phyloP scores from a whole-genome alignment of 768 basidiomycete species.

The Auricularia sp. region DNA sequence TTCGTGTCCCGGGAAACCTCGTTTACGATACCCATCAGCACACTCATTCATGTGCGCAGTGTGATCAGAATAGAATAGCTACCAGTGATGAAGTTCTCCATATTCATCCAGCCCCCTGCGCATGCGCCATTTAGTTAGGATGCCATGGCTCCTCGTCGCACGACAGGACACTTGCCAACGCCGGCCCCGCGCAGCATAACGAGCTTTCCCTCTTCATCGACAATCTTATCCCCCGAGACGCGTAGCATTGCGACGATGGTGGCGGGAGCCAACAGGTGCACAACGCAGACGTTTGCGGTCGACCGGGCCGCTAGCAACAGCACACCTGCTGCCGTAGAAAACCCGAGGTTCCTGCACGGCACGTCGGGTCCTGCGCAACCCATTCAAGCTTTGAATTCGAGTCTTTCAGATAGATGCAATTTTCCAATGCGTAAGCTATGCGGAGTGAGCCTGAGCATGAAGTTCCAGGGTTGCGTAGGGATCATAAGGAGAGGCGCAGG shows the following conservation, averaged over 20 bases:
- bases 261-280: too few relatives aligned
- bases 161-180: constrained; percentile 9
- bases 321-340: too few relatives aligned
- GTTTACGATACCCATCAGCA: background rate
- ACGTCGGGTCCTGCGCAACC: too few relatives aligned
- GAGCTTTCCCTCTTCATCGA: constrained; percentile 9
- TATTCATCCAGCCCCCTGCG: constrained; percentile 20
- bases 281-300: too few relatives aligned
- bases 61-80: background rate
- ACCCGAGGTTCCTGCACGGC: too few relatives aligned
- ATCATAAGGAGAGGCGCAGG: too few relatives aligned
- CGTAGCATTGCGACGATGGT: constrained; percentile 4
- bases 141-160: background rate
- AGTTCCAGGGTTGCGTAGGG: too few relatives aligned
- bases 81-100: constrained; percentile 18
- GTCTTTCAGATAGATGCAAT: too few relatives aligned
- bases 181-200: constrained; percentile 16
- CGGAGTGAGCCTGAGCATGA: too few relatives aligned
- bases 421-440: too few relatives aligned
- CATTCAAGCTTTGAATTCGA: too few relatives aligned
- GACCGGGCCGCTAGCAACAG: too few relatives aligned
- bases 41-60: background rate
- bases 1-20: constrained; percentile 24
- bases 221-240: constrained; percentile 11
- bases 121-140: background rate